Base-by-base conservation (phyloP, 176 grass and related monocot species). In the Elaeis guineensis region DNA sequence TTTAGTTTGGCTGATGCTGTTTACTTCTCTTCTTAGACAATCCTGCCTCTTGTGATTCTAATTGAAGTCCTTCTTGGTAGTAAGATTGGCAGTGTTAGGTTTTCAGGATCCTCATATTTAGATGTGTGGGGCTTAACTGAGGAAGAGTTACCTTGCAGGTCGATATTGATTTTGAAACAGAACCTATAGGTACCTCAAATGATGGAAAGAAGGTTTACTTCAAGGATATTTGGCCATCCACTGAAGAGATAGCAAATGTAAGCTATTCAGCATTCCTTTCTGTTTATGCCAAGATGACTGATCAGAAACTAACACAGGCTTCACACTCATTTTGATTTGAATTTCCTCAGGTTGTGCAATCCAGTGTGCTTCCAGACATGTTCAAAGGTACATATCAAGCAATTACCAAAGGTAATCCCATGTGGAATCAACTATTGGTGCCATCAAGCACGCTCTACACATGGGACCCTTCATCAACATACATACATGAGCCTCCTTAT, bases 401-500 rank as follows among this genome's bases (percentile, higher is more conserved):
- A 12, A 95, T 95, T 69, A 95, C 91, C 39, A 87, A 90, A 84
- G 91, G 91, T 68, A 95, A 95, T 71, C 72, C 91, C 69, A 95
- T 90, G 91, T 95, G 91, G 91, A 95, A 95, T 65, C 77, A 95
- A 56, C 77, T 95, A 11, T 49, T 80, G 25, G 91, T 90, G 17
- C 76, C 91, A 66, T 24, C 77, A 55, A 90, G 80, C 72, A 95
- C 91, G 32, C 71, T 90, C 52, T 95, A 95, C 70, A 76, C 83
- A 50, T 95, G 91, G 91, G 91, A 95, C 64, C 54, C 80, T 22
- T 61, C 69, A 82, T 95, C 91, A 26, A 95, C 86, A 18, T 95
- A 95, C 83, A 95, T 95, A 50, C 91, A 95, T 52, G 91, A 95
- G 68, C 91, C 91, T 75, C 91, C 91, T 70, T 95, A 95, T 66